phyloP scores from a whole-genome alignment of 2,329 filamentous ascomycete genomes.

The Aspergillus sp. region DNA sequence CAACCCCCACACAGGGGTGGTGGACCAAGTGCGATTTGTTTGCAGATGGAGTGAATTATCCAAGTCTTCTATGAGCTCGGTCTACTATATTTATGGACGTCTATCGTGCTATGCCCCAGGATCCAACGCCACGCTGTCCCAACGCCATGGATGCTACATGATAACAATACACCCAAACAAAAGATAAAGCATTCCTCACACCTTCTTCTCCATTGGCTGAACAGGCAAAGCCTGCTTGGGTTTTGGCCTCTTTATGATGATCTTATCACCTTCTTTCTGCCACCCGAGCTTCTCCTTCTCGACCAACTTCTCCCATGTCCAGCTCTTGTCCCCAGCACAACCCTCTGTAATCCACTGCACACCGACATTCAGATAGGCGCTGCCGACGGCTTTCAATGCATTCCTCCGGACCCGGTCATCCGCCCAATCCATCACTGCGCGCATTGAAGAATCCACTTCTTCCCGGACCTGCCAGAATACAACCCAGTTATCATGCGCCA shows the following conservation, averaged over 20 bases:
- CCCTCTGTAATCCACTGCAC: constrained; percentile 67
- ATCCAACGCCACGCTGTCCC: constrained; percentile 13
- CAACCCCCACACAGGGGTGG: too few relatives aligned
- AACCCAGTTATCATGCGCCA: constrained; percentile 81
- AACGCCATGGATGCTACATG: constrained; percentile 20
- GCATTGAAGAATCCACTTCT: constrained; percentile 76
- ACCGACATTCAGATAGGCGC: constrained; percentile 74
- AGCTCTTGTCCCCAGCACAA: constrained; percentile 41
- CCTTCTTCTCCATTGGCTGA: constrained; percentile 11
- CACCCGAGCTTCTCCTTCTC: constrained; percentile 76
- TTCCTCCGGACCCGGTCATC: constrained; percentile 71
- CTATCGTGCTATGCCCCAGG: background rate
- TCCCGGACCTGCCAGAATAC: constrained; percentile 70
- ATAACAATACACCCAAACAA: constrained; percentile 6
- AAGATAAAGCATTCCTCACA: too few relatives aligned
- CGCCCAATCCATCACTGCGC: constrained; percentile 77
- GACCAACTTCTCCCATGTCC: constrained; percentile 70
- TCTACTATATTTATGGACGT: background rate
- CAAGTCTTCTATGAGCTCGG: background rate
- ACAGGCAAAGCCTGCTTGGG: constrained; percentile 21
- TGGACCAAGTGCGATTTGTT: too few relatives aligned
- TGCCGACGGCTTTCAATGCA: constrained; percentile 81
- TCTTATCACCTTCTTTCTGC: constrained; percentile 69
- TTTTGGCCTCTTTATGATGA: constrained; percentile 68
- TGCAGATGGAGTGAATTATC: too few relatives aligned